Base-by-base conservation (phyloP, 768 basidiomycete species). In the Suillus discolor region DNA sequence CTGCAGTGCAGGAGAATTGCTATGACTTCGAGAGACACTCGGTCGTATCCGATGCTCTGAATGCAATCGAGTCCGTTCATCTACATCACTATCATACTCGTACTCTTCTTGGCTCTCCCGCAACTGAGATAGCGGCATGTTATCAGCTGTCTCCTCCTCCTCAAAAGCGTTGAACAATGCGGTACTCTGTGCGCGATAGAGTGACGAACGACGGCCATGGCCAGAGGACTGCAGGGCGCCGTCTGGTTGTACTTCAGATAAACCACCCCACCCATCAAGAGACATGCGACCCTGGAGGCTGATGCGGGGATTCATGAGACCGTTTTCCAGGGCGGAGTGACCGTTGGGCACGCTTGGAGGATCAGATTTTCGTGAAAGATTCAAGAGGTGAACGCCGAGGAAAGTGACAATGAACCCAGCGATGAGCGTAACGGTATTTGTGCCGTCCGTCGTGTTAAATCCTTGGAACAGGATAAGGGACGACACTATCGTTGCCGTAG, bases 381-480 rank as follows among this genome's bases (percentile, higher is more conserved):
- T 93, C 71, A 97, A 87, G 47, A 97, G 85, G 78, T 97, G 93
- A n/a, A 99, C 97, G 42, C 97, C 97, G 67, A 97, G 85, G 82
- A 97, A 99, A 61, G 94, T 99, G 71, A 94, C 88, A 70, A 91
- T 80, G 78, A 99, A 97, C 53, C 97, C 97, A 60, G 88, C 86
- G 64, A 99, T 81, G 38, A 99, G 88, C 2, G 95, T 96, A 38
- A 96, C 71, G 39, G 93, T 94, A 75, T 94, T 93, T 28, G 86
- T 85, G 15, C 86, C 89, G 66, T 87, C 89, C 34, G 89, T 87
- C 6, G 94, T 98, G 79, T 98, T 95, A 83, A 99, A 92, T 0
- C 97, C 97, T 82, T 96, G 92, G 85, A 99, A 98, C 67, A 99
- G 86, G 71, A 99, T 97, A 66, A 97, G 85, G 67, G 95, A 97